Base-by-base conservation (phyloP, 2,329 filamentous ascomycete genomes). In the Trichoderma breve region DNA sequence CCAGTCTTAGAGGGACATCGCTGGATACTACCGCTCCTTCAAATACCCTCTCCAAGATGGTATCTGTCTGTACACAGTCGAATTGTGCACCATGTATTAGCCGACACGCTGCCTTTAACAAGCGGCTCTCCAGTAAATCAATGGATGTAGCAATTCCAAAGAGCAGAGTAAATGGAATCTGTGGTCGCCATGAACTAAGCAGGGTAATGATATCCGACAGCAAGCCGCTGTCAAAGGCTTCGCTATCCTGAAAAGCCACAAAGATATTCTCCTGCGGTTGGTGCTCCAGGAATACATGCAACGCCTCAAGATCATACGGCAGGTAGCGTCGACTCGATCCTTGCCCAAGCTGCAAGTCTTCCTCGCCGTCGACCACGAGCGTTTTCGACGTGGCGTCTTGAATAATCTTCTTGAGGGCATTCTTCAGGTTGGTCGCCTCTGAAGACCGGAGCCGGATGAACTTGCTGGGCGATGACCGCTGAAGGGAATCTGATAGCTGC, bases 101-200 rank as follows among this genome's bases (percentile, higher is more conserved):
- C 63, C 89, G 89, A 73, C 91, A 89, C 1, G 91, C 90, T 15
- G 88, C 87, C 77, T 91, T 91, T 32, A 92, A 86, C 21, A 96
- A 83, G 18, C 93, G 87, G 66, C 92, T 90, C 78, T 94, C 91
- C 73, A 96, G 91, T 39, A 93, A 88, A 74, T 95, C 92, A 39
- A 94, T 88, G 2, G 93, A 95, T 0, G 93, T 96, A 32, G 93
- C 93, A 70, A 97, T 88, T 55, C 93, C 93, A 76, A 96, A 93
- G 1, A 97, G 83, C 1, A 94, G 84, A 1, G 92, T 88, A 74
- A 96, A 94, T 0, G 91, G 91, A 61, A 96, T 92, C 28, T 92
- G 90, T 74, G 92, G 88, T 9, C 89, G 86, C 92, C 93, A 96
- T 4, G 84, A 85, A 71, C 82, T 87, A 73, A 95, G 86, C 6